Conservation (phyloP, 768 basidiomycete species). For the Fibroporia radiculosa region DNA sequence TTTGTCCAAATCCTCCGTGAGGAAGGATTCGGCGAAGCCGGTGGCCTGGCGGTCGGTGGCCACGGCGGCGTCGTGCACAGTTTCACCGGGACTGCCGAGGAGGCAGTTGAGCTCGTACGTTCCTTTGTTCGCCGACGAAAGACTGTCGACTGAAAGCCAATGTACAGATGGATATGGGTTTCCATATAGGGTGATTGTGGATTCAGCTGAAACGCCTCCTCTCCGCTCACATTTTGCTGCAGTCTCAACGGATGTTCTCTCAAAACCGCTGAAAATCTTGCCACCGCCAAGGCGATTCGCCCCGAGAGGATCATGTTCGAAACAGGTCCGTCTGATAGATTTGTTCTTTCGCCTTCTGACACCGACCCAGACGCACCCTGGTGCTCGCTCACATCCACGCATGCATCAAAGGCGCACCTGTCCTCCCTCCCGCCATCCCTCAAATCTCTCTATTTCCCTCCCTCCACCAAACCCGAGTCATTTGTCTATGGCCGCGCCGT, state of each 20-base stretch:
- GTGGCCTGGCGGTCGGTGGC: constrained; percentile 47
- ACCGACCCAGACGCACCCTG: constrained; percentile 56
- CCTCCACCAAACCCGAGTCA: constrained; percentile 44
- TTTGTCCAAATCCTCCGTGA: constrained; percentile 57
- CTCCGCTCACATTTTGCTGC: background rate
- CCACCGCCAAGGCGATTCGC: constrained; percentile 45
- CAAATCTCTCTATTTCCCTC: constrained; percentile 43
- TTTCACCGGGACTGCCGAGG: constrained; percentile 61
- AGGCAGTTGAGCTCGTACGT: constrained; percentile 59
- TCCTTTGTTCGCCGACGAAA: background rate
- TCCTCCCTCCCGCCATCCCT: constrained; percentile 39
- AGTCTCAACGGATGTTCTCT: constrained; percentile 73
- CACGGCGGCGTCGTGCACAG: constrained; percentile 78
- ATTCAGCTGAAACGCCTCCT: background rate
- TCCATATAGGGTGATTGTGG: constrained; percentile 45
- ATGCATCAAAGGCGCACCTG: constrained; percentile 49
- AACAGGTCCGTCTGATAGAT: constrained; percentile 41
- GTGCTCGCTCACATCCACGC: constrained; percentile 63
- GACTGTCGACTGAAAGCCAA: background rate
- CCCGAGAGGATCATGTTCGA: constrained; percentile 61
- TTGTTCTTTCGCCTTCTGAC: background rate
- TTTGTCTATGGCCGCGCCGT: constrained; percentile 54
- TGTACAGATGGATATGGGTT: constrained; percentile 62
- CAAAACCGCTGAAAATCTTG: constrained; percentile 62
- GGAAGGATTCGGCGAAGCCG: constrained; percentile 53